Base-by-base conservation (phyloP, 1,284 basidiomycete genomes). In the Tetrapyrgos nigripes region DNA sequence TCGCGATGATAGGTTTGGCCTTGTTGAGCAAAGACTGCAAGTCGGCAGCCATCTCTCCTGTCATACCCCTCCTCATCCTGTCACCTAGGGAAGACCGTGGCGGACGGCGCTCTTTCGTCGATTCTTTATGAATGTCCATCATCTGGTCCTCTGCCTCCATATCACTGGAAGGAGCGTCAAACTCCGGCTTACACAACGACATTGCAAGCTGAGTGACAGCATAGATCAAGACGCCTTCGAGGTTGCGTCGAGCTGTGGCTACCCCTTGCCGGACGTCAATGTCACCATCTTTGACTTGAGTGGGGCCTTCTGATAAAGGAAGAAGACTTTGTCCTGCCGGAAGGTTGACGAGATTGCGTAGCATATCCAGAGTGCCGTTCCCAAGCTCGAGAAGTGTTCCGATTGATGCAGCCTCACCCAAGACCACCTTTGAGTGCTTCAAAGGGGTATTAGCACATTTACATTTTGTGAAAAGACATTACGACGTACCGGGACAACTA, bases 351-450 rank as follows among this genome's bases (percentile, higher is more conserved):
- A 92, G 79, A 55, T 84, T 82, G 10, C 83, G 79, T 37, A 93
- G 76, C 26, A 91, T 79, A 63, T 94, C 91, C 24, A 90, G 76
- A 0, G 88, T 85, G 57, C 84, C 85, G 55, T 89, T 90, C 2
- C 85, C 88, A 2, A 94, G 77, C 72, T 94, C 92, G 29, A 91
- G 81, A 11, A 92, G 75, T 1, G 91, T 94, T 43, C 89, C 94
- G 58, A 93, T 79, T 3, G 92, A 94, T 4, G 89, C 84, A 3
- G 88, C 85, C 64, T 94, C 92, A 19, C 87, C 86, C 0, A 91
- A 79, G 0, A 92, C 88, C 10, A 93, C 88, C 64, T 92, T 94
- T 4, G 90, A 87, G 70, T 92, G 89, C 92, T 93, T 67, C 35
- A 50, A 58, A 57, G 51, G 33, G 47, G 43, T 53, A 17, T 50